These are phyloP conservation scores for Ophiocytium majus DNA, from an alignment of 352 stramenopile species.

Conservation along the genomic window DNA sequence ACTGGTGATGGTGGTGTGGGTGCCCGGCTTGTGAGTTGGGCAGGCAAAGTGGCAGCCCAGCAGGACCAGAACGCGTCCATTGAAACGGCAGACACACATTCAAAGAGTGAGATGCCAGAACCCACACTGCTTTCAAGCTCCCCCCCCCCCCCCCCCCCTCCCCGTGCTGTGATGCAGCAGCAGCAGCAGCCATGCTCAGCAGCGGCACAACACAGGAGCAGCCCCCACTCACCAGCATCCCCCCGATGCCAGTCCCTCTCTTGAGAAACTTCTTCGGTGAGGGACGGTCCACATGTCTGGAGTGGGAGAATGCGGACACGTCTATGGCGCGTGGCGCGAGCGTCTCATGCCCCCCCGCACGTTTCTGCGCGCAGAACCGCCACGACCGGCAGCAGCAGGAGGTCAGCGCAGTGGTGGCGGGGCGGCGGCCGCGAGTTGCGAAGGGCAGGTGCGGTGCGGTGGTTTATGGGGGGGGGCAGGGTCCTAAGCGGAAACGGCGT, in stretches of 20 bases:
- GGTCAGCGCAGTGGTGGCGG: background rate
- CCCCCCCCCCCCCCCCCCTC: too few species aligned
- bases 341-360: slow-evolving; percentile 66
- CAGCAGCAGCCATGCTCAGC: slow-evolving; percentile 60
- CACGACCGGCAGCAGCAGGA: slow-evolving; percentile 6
- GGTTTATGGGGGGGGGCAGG: background rate
- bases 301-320: slow-evolving; percentile 84
- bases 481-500: background rate
- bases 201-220: slow-evolving; percentile 55
- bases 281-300: slow-evolving; percentile 74
- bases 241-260: slow-evolving; percentile 78
- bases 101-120: slow-evolving; percentile 7
- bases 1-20: too few species aligned
- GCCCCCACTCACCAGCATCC: slow-evolving; percentile 57
- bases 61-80: background rate
- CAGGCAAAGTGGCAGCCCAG: background rate
- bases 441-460: background rate
- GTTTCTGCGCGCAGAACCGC: slow-evolving; percentile 63
- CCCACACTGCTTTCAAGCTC: too few species aligned
- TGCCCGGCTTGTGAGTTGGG: too few species aligned
- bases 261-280: slow-evolving; percentile 83
- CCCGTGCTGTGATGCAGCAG: background rate
- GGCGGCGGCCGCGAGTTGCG: background rate
- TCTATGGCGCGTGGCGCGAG: slow-evolving; percentile 67
- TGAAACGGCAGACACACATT: slow-evolving; percentile 30